phyloP scores from a whole-genome alignment of 305 asterid species.

The Fraxinus nigra region DNA sequence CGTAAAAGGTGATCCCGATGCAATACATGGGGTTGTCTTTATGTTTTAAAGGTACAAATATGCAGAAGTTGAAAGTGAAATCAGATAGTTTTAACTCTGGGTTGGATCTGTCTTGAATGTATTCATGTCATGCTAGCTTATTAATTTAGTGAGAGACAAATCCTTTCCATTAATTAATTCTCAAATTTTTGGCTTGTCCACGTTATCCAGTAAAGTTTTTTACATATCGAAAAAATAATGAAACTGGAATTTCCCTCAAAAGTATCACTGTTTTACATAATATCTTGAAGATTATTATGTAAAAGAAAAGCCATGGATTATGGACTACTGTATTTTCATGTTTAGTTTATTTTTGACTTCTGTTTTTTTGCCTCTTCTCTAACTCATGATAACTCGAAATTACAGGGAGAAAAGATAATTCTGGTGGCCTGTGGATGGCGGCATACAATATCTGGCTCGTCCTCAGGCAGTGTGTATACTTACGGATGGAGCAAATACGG shows the following conservation, averaged over 20 bases:
- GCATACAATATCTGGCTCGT: conserved; percentile 83
- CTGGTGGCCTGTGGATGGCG: conserved; percentile 99
- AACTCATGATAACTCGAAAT: not conserved
- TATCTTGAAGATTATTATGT: not conserved
- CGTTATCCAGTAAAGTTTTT: not conserved
- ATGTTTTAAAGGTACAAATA: not conserved
- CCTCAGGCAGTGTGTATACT: conserved; percentile 77
- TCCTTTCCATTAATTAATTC: not conserved
- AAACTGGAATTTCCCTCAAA: not conserved
- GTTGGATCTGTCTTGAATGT: not conserved
- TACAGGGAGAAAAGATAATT: conserved; percentile 77
- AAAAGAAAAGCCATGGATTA: not conserved
- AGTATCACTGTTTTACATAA: not conserved
- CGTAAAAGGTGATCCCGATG: not conserved
- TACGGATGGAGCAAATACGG: conserved; percentile 99
- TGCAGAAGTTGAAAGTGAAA: not conserved
- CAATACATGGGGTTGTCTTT: not conserved
- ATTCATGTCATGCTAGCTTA: not conserved
- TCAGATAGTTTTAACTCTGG: not conserved
- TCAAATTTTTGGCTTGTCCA: not conserved
- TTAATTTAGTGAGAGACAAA: not conserved
- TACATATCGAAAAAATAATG: not conserved
- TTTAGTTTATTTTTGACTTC: not conserved
- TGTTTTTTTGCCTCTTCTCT: not conserved
- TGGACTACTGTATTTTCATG: not conserved